Evolutionary conservation across 176 grass and related monocot genomes (phyloP), one percentile per base, ranked within the genome.

Genomic region (Musa acuminata): DNA sequence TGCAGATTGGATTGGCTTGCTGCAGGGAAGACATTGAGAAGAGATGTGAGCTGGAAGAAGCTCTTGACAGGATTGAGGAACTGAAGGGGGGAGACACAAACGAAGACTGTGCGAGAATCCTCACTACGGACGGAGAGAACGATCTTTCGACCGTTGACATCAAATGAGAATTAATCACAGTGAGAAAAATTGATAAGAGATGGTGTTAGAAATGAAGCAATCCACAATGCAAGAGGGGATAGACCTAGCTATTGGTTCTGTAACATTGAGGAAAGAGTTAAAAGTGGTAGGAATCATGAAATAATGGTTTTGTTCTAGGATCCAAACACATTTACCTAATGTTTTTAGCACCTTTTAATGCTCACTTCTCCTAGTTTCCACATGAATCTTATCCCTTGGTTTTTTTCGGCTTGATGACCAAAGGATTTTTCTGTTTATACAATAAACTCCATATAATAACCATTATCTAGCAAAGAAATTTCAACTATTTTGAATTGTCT

Each of bases 1-100:
- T 91, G 59, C 78, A 51, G 73, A 86, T 99, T 55, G 90, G 82
- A 54, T 55, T 99, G 84, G 86, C 84, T 27, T 99, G 95, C 73
- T 91, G 90, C 72, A 86, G 84, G 70, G 12, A 27, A 8, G 81
- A 79, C 63, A 80, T 87, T 24, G 95, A 91, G 1, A 84, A 52
- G 70, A 78, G 95, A 62, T 91, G 79, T 74, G 95, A 94, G 78
- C 69, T 94, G 75, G 89, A 82, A 72, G 77, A 78, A 23, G 86
- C 86, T 7, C 64, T 87, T 16, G 84, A 89, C 17, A 71, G 57
- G 59, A 99, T 99, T 66, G 88, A 89, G 73, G 88, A 82, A 67
- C 72, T 91, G 69, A 89, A 64, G 75, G 84, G 14, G 1, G 72
- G 57, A 50, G 82, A 71, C 1, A 23, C 12, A 16, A 16, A 70